These are phyloP conservation scores for Eimeria sp. DNA, from an alignment of 169 alveolate genomes.

Conservation along the genomic window DNA sequence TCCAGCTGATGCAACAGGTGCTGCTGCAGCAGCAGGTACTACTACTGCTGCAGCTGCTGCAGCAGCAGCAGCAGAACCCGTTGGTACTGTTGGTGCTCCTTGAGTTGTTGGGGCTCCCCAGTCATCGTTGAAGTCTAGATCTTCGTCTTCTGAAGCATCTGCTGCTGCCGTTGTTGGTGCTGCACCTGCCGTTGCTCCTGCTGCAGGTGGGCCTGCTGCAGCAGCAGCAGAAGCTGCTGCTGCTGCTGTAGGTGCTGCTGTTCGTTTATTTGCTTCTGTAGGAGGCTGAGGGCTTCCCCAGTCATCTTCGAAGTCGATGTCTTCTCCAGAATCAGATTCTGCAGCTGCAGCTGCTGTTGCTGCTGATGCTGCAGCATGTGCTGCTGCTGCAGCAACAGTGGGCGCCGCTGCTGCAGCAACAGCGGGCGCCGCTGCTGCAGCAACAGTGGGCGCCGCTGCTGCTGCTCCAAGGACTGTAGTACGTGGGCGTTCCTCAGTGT, in stretches of 20 bases:
- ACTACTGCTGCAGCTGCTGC: not conserved
- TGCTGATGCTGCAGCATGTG: not conserved
- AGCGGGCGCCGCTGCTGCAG: constrained; percentile 4
- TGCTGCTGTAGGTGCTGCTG: not conserved
- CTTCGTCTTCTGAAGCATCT: not conserved
- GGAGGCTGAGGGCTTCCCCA: constrained; percentile 4
- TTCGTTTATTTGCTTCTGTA: not conserved
- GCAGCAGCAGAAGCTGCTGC: not conserved
- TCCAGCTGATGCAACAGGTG: not conserved
- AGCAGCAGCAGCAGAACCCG: not conserved
- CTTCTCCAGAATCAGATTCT: not conserved
- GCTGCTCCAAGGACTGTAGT: not conserved
- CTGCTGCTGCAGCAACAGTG: not conserved
- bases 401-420: not conserved
- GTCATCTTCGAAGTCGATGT: constrained; percentile 44
- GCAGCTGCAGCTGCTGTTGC: constrained; percentile 28
- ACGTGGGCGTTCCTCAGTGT: no score
- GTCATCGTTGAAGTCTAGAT: constrained; percentile 10
- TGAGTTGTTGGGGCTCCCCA: constrained; percentile 6
- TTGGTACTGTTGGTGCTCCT: not conserved
- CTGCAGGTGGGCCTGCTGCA: not conserved
- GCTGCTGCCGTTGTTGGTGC: constrained; percentile 11
- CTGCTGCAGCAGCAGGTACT: constrained; percentile 10
- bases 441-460: not conserved
- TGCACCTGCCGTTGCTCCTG: constrained; percentile 10